Conservation (phyloP, 2,329 filamentous ascomycete species). For the Zarea fungicola region DNA sequence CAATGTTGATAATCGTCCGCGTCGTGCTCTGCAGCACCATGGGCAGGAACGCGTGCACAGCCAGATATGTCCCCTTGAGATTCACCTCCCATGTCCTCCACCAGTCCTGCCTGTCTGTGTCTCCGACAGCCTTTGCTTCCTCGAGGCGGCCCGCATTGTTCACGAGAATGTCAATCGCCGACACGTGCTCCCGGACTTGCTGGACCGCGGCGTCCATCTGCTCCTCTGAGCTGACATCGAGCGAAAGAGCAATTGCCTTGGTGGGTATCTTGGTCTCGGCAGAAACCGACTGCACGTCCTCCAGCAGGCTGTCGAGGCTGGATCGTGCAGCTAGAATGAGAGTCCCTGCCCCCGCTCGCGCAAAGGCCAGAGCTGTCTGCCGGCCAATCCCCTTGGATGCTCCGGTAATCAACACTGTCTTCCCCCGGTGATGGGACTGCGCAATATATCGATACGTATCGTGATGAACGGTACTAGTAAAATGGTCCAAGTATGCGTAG, state of each 20-base stretch:
- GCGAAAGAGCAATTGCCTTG: constrained; percentile 21
- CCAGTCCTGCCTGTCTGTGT: constrained; percentile 36
- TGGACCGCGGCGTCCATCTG: constrained; percentile 26
- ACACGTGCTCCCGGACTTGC: constrained; percentile 22
- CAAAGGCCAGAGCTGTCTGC: constrained; percentile 48
- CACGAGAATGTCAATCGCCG: constrained; percentile 35
- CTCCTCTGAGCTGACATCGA: constrained; percentile 32
- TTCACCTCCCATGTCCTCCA: constrained; percentile 46
- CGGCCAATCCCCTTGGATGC: constrained; percentile 50
- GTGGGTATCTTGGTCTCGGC: background rate
- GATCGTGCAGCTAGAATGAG: constrained; percentile 51
- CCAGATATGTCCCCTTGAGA: constrained; percentile 42
- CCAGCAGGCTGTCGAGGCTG: constrained; percentile 26
- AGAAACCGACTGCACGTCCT: constrained; percentile 22
- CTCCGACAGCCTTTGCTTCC: constrained; percentile 26
- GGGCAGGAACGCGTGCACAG: constrained; percentile 44
- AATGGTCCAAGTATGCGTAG: too few species aligned
- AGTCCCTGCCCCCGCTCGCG: constrained; percentile 43
- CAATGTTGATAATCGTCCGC: constrained; percentile 43
- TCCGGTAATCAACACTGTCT: constrained; percentile 47
- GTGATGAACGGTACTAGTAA: constrained; percentile 23
- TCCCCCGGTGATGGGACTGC: constrained; percentile 32
- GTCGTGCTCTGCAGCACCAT: constrained; percentile 30
- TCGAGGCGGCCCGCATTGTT: constrained; percentile 40
- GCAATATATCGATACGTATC: constrained; percentile 50